phyloP scores from a whole-genome alignment of 352 stramenopile species.

The Pythium coloratum region DNA sequence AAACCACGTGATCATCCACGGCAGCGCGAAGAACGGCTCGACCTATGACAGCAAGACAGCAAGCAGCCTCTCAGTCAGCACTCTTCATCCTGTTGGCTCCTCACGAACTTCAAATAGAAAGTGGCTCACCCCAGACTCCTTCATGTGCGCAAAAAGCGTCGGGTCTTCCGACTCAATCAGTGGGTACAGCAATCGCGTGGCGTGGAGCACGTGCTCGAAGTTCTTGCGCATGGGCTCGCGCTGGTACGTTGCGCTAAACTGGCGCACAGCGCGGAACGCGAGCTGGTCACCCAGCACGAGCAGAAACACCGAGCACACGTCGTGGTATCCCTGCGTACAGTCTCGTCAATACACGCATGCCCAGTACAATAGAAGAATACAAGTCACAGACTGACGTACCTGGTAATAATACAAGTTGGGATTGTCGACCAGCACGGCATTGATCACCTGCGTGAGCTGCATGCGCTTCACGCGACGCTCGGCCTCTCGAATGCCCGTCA shows the following conservation, averaged over 20 bases:
- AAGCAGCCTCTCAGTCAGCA: constrained; percentile 7
- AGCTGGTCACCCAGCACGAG: constrained; percentile 80
- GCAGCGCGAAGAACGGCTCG: constrained; percentile 92
- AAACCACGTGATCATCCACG: constrained; percentile 96
- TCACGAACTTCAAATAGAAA: too few species aligned
- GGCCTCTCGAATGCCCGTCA: constrained; percentile 57
- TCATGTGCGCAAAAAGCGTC: constrained; percentile 63
- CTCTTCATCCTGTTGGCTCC: too few species aligned
- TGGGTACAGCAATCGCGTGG: constrained; percentile 66
- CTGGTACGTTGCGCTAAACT: constrained; percentile 86
- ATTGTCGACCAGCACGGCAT: constrained; percentile 47
- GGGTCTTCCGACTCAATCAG: constrained; percentile 65
- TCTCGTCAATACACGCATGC: neutral
- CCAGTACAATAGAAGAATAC: neutral
- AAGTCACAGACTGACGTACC: constrained; percentile 18
- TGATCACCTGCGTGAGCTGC: constrained; percentile 63
- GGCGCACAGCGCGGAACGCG: constrained; percentile 57
- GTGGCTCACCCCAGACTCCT: constrained; percentile 49
- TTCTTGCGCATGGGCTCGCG: constrained; percentile 84
- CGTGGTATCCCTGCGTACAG: constrained; percentile 85
- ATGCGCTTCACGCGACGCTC: constrained; percentile 61
- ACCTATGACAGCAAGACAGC: constrained; percentile 54
- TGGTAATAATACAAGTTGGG: constrained; percentile 81
- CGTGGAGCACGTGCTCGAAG: constrained; percentile 80
- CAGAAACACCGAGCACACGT: constrained; percentile 88